These are phyloP conservation scores for Hawksworthiomyces lignivorus DNA, from an alignment of 2,329 filamentous ascomycete genomes.

Conservation along the genomic window DNA sequence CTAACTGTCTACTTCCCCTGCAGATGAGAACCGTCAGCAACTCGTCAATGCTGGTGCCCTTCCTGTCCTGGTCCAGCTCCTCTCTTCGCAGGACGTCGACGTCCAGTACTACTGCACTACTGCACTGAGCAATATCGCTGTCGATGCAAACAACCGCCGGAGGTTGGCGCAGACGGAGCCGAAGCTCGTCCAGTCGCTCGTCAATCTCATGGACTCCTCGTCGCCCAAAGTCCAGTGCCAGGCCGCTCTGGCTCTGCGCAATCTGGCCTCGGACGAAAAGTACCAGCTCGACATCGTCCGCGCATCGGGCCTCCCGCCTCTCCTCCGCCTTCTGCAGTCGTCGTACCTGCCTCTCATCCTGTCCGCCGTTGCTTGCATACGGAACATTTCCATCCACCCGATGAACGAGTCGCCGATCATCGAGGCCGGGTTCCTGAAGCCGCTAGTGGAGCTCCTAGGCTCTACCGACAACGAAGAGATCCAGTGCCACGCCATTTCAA, in stretches of 20 bases:
- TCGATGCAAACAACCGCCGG: constrained; percentile 83
- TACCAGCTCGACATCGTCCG: constrained; percentile 97
- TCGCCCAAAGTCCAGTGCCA: constrained; percentile 98
- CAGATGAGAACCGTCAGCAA: constrained; percentile 92
- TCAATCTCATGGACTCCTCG: constrained; percentile 94
- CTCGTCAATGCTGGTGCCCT: constrained; percentile 97
- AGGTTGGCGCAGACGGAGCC: constrained; percentile 86
- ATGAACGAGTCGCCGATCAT: constrained; percentile 98
- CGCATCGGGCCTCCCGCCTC: constrained; percentile 72
- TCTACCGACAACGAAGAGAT: constrained; percentile 98
- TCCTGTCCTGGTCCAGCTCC: constrained; percentile 87
- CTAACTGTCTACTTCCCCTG: not conserved
- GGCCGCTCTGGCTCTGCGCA: constrained; percentile 85
- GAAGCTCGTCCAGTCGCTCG: constrained; percentile 84
- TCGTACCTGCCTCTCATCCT: constrained; percentile 93
- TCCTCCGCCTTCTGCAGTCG: constrained; percentile 85
- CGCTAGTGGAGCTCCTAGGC: constrained; percentile 85
- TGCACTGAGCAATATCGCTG: constrained; percentile 95
- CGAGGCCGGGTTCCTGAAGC: constrained; percentile 90
- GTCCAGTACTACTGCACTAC: constrained; percentile 99
- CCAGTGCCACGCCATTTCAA: constrained; percentile 97
- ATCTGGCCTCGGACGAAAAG: constrained; percentile 94
- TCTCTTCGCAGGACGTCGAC: constrained; percentile 88
- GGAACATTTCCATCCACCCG: constrained; percentile 97
- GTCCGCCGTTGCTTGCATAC: constrained; percentile 94